Conservation (phyloP, 306 rosid genomes). For the Vicia faba region DNA sequence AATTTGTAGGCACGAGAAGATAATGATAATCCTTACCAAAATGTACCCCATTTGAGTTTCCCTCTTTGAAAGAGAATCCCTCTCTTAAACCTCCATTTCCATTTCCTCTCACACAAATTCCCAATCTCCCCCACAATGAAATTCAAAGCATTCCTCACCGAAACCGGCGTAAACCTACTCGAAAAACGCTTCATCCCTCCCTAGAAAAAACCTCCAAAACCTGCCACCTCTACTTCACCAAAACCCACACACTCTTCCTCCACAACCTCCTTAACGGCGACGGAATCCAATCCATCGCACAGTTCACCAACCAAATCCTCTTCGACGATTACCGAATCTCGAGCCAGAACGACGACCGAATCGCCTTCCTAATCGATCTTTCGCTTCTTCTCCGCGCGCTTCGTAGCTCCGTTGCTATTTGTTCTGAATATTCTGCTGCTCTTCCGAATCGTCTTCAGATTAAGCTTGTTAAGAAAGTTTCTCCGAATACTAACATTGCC, state of each 20-base stretch:
- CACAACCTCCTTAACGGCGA: conserved; percentile 85
- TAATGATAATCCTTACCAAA: too few species aligned
- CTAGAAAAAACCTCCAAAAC: conserved; percentile 75
- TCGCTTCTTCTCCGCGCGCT: conserved; percentile 86
- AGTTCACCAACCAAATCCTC: conserved; percentile 72
- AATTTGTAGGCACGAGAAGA: too few species aligned
- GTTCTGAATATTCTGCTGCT: conserved; percentile 46
- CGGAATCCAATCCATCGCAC: conserved; percentile 85
- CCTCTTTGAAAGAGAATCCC: not conserved
- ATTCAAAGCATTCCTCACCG: conserved; percentile 83
- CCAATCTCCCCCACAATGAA: conserved; percentile 48
- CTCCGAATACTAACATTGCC: conserved; percentile 60
- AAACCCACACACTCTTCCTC: conserved; percentile 77
- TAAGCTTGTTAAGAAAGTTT: conserved; percentile 79
- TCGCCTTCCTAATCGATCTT: conserved; percentile 81
- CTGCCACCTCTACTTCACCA: conserved; percentile 75
- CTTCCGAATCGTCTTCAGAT: conserved; percentile 68
- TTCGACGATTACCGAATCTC: conserved; percentile 83
- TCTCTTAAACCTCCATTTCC: not conserved
- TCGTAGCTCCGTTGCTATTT: conserved; percentile 79
- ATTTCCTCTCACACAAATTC: not conserved
- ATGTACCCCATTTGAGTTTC: conserved; percentile 22
- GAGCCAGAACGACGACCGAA: conserved; percentile 81
- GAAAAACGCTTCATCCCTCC: conserved; percentile 81
- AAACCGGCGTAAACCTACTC: conserved; percentile 70